These are phyloP conservation scores for Boehmeria nivea DNA, from an alignment of 306 rosid genomes.

Conservation along the genomic window DNA sequence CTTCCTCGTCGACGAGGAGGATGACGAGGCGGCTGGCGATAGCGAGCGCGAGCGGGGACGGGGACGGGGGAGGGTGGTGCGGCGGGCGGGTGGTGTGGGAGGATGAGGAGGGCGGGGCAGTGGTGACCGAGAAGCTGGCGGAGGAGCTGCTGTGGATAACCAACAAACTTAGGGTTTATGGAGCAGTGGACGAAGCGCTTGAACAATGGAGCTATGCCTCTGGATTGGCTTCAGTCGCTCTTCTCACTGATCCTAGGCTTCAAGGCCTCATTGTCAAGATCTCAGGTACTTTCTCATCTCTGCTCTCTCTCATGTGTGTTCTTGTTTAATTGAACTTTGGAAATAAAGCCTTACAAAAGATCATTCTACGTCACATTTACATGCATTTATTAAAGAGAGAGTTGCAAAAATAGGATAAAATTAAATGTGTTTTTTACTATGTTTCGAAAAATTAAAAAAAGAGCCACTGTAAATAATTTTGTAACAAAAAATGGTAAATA, in stretches of 20 bases:
- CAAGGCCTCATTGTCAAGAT: slow-evolving; percentile 34
- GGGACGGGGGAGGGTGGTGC: not conserved
- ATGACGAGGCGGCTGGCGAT: not conserved
- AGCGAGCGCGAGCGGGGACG: slow-evolving; percentile 12
- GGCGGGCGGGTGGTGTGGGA: slow-evolving; percentile 1
- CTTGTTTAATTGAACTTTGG: too few relatives aligned
- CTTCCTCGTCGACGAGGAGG: too few relatives aligned
- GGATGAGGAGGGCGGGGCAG: slow-evolving; percentile 13
- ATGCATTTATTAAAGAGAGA: too few relatives aligned
- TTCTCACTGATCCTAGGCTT: slow-evolving; percentile 21
- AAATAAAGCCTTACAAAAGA: too few relatives aligned
- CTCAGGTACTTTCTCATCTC: slow-evolving; percentile 18
- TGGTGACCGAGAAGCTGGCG: slow-evolving; percentile 31
- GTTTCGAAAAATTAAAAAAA: too few relatives aligned
- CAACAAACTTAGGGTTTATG: slow-evolving; percentile 28
- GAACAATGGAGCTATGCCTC: slow-evolving; percentile 36
- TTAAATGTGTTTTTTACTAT: too few relatives aligned
- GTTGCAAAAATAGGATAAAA: too few relatives aligned
- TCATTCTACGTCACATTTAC: too few relatives aligned
- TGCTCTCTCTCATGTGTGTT: not conserved
- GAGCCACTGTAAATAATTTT: too few relatives aligned
- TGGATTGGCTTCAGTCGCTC: slow-evolving; percentile 29
- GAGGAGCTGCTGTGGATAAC: slow-evolving; percentile 36
- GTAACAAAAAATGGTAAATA: too few relatives aligned
- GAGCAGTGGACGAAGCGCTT: slow-evolving; percentile 32